Percentiles rank a stretch among this genome's conserved stretches.
phyloP scores from a whole-genome alignment of 192 early-diverging fungal genomes.

The Coemansia sp. region DNA sequence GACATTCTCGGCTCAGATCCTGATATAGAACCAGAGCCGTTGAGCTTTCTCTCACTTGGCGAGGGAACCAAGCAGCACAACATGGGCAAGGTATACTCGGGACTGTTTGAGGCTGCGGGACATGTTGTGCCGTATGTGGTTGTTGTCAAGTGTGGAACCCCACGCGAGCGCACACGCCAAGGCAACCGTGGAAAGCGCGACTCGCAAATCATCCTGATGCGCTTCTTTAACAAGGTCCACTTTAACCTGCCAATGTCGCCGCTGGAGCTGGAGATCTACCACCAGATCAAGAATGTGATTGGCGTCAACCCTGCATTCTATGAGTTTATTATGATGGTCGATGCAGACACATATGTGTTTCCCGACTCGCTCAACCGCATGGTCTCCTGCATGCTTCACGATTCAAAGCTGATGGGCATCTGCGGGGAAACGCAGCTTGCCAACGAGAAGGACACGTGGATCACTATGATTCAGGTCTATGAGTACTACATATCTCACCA shows the following conservation, averaged over 20 bases:
- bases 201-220: slow-evolving; percentile 98
- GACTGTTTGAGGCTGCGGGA: slow-evolving; percentile 88
- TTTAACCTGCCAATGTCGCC: slow-evolving; percentile 92
- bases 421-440: slow-evolving; percentile 96
- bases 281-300: slow-evolving; percentile 99
- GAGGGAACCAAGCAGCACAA: slow-evolving; percentile 91
- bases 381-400: slow-evolving; percentile 92
- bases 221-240: slow-evolving; percentile 95
- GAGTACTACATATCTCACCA: slow-evolving; percentile 99
- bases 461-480: slow-evolving; percentile 99
- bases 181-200: slow-evolving; percentile 99
- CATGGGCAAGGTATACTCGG: slow-evolving; percentile 95
- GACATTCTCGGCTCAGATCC: slow-evolving; percentile 96
- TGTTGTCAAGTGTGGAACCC: slow-evolving; percentile 89
- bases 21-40: slow-evolving; percentile 77
- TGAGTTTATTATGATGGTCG: slow-evolving; percentile 98
- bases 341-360: slow-evolving; percentile 95
- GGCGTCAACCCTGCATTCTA: slow-evolving; percentile 98
- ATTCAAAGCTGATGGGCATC: slow-evolving; percentile 91
- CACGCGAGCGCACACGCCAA: slow-evolving; percentile 79
- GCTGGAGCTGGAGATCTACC: slow-evolving; percentile 96
- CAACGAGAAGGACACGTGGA: slow-evolving; percentile 95
- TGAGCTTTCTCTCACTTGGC: slow-evolving; percentile 83
- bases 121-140: slow-evolving; percentile 94
- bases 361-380: slow-evolving; percentile 95